Conservation (phyloP, 163 green algal species). For the Chloromonas sp. region DNA sequence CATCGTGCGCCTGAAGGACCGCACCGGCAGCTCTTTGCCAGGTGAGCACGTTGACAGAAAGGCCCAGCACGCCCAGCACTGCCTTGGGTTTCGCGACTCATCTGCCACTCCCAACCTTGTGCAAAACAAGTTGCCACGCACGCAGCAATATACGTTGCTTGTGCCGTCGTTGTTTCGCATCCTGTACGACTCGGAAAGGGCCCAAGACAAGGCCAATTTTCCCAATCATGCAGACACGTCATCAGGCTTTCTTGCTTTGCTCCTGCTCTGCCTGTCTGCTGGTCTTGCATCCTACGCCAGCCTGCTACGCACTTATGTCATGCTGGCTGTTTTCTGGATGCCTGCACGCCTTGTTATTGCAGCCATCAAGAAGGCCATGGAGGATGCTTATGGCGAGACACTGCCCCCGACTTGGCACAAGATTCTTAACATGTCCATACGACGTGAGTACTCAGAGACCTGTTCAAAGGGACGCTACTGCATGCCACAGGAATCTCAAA, state of each 20-base stretch:
- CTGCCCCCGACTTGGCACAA: neutral
- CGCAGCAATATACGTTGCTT: neutral
- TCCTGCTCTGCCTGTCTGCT: neutral
- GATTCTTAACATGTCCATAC: neutral
- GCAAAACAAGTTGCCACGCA: neutral
- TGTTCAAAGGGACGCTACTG: no score
- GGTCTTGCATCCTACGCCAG: no score
- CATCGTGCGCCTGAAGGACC: neutral
- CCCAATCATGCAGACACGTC: neutral
- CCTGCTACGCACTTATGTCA: no score
- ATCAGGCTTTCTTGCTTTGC: neutral
- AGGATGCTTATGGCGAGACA: neutral
- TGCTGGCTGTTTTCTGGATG: neutral
- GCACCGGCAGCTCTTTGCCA: neutral
- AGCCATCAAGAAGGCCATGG: neutral
- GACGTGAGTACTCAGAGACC: neutral
- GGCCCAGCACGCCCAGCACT: neutral
- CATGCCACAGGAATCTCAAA: neutral
- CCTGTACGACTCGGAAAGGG: neutral
- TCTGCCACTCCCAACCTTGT: no score
- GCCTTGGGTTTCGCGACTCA: no score
- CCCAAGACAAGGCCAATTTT: neutral
- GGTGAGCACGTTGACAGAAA: neutral
- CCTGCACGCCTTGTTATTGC: neutral
- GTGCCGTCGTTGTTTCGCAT: neutral